phyloP scores from a whole-genome alignment of 192 early-diverging fungal genomes.

The Spizellomyces punctatus region DNA sequence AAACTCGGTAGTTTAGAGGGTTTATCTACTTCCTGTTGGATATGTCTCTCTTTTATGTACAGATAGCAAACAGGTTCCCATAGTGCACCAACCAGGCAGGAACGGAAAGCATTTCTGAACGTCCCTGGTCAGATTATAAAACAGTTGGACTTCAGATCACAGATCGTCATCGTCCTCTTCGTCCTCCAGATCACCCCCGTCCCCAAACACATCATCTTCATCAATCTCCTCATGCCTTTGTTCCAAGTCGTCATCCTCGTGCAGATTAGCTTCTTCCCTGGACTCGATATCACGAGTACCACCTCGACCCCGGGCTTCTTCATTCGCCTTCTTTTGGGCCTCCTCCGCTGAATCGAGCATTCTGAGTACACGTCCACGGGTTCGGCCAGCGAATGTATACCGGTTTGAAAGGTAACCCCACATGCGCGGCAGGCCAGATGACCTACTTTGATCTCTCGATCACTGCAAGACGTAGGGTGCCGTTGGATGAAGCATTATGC shows the following conservation, averaged over 20 bases:
- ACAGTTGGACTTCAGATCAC: no score
- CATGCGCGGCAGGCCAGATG: conserved; percentile 79
- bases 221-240: not conserved
- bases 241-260: not conserved
- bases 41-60: conserved; percentile 1
- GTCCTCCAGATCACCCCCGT: not conserved
- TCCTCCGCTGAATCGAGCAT: conserved; percentile 86
- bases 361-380: conserved; percentile 88
- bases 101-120: not conserved
- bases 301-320: not conserved
- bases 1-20: no score
- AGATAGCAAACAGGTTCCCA: not conserved
- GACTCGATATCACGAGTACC: not conserved
- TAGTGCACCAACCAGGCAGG: not conserved
- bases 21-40: not conserved
- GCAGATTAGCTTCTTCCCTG: not conserved
- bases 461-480: conserved; percentile 43
- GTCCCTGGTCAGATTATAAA: not conserved
- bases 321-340: conserved; percentile 33
- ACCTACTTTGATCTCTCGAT: conserved; percentile 71
- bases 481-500: not conserved
- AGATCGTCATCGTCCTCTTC: no score
- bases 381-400: conserved; percentile 73
- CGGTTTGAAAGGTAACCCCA: conserved; percentile 70
- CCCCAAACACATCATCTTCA: not conserved